Percentiles rank a stretch among this genome's conserved stretches.
These are phyloP conservation scores for Tephrocybe sp. DNA, from an alignment of 768 basidiomycete species.

Conservation along the genomic window DNA sequence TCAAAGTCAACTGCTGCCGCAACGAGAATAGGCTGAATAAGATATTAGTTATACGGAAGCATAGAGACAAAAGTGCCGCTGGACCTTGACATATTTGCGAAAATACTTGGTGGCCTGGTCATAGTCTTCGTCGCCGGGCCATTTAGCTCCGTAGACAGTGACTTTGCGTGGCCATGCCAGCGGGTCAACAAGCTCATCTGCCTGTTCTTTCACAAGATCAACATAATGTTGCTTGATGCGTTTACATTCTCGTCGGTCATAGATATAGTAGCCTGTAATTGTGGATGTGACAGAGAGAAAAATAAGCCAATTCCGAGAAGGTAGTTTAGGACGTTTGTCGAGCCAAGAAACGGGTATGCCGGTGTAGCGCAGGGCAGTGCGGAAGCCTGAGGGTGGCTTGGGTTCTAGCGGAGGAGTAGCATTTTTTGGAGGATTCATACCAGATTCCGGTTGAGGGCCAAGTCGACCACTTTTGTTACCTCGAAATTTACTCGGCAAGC, in stretches of 20 bases:
- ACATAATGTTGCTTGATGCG: conserved; percentile 76
- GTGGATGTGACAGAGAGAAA: conserved; percentile 80
- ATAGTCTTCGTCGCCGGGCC: conserved; percentile 94
- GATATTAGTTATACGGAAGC: conserved; percentile 14
- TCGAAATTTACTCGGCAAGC: conserved; percentile 19
- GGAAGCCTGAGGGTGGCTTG: conserved; percentile 50
- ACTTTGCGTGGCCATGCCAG: conserved; percentile 76
- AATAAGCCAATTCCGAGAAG: conserved; percentile 93
- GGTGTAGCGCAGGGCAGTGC: conserved; percentile 64
- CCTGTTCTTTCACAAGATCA: conserved; percentile 76
- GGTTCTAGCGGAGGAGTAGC: conserved; percentile 19
- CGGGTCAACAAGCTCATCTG: conserved; percentile 63
- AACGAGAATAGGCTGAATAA: conserved; percentile 80
- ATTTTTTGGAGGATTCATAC: conserved; percentile 25
- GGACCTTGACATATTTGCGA: conserved; percentile 95
- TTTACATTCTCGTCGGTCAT: conserved; percentile 85
- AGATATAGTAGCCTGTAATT: conserved; percentile 71
- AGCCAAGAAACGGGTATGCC: conserved; percentile 78
- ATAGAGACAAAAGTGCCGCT: conserved; percentile 24
- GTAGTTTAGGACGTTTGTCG: conserved; percentile 80
- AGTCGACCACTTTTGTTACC: background rate
- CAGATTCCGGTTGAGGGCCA: conserved; percentile 20
- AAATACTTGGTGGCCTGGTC: conserved; percentile 86
- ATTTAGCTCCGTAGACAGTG: conserved; percentile 84
- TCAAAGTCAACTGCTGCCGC: conserved; percentile 95